Conservation (phyloP, 345 rosid genomes). For the Eutrema heterophyllum region DNA sequence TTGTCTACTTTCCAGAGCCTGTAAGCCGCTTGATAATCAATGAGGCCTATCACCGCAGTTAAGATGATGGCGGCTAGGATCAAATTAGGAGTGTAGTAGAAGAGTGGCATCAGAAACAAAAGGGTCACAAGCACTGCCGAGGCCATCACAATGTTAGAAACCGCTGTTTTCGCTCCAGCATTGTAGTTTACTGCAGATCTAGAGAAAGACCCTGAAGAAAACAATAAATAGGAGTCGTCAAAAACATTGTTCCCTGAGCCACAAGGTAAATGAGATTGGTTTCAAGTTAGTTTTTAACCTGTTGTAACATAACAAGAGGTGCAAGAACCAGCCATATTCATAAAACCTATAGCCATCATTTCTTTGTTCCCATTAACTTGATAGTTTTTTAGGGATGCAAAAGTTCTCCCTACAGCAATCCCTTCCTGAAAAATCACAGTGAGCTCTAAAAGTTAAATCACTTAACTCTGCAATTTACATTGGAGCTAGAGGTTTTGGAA, state of each 20-base stretch:
- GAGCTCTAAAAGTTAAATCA: not conserved
- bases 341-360: constrained; percentile 94
- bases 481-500: not conserved
- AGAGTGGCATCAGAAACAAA: constrained; percentile 88
- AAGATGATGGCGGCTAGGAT: constrained; percentile 87
- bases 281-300: constrained; percentile 35
- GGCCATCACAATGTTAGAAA: constrained; percentile 85
- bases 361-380: constrained; percentile 98
- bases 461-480: not conserved
- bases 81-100: constrained; percentile 84
- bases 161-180: constrained; percentile 86
- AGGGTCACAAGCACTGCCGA: constrained; percentile 82
- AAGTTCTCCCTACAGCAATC: constrained; percentile 97
- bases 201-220: constrained; percentile 80
- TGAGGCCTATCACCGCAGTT: constrained; percentile 88
- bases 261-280: not conserved
- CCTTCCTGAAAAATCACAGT: constrained; percentile 63
- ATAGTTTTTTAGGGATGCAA: constrained; percentile 78
- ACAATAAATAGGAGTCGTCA: not conserved
- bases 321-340: constrained; percentile 95
- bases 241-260: not conserved
- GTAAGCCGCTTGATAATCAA: constrained; percentile 67
- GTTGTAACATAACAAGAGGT: constrained; percentile 92
- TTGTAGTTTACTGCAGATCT: constrained; percentile 89
- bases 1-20: constrained; percentile 88